Base-by-base conservation (phyloP, 2,329 filamentous ascomycete species). In the Fusarium austroafricanum region DNA sequence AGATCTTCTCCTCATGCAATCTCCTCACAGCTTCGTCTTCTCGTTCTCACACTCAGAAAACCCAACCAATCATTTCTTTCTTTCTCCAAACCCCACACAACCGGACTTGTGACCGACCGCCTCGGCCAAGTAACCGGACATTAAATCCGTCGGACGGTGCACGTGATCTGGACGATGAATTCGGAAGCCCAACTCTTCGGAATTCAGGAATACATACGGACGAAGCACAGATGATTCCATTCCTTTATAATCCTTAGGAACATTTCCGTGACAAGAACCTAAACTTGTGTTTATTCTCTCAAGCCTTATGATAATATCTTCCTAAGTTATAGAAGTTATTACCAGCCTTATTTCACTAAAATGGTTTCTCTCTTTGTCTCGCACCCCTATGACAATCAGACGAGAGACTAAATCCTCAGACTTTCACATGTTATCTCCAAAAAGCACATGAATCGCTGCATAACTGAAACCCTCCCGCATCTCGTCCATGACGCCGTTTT, bases 41-140 rank as follows among this genome's bases (percentile, higher is more conserved):
- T 46, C 37, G 33, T 54, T 33, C 26, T 44, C 18, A 46, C 17
- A 43, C n/a, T 31, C 21, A 33, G 12, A 44, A 44, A 33, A 8
- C 18, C 33, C 21, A 31, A 23, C 67, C 64, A 69, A 67, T 67
- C 10, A 68, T 31, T 23, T 23, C 26, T 17, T 8, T 12, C 20
- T 51, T 64, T 63, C 67, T 37, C 67, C 67, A 70, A 70, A 49
- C 54, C 54, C 54, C 67, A 56, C 61, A 55, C 54, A 38, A 17
- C 58, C 67, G 67, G 67, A 70, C 67, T 65, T 67, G 67, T 70
- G 54, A 53, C 67, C 67, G 67, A 70, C 37, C 44, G 18, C 40
- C 51, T 70, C 67, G 67, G 67, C 44, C 62, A 61, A 53, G 58
- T 70, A 39, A 61, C 67, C 67, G 67, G 43, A 33, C 14, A 29